Evolutionary conservation across 1,284 basidiomycete species (phyloP), one percentile per base, ranked within the genome.

Genomic region (Tilletia setariae): DNA sequence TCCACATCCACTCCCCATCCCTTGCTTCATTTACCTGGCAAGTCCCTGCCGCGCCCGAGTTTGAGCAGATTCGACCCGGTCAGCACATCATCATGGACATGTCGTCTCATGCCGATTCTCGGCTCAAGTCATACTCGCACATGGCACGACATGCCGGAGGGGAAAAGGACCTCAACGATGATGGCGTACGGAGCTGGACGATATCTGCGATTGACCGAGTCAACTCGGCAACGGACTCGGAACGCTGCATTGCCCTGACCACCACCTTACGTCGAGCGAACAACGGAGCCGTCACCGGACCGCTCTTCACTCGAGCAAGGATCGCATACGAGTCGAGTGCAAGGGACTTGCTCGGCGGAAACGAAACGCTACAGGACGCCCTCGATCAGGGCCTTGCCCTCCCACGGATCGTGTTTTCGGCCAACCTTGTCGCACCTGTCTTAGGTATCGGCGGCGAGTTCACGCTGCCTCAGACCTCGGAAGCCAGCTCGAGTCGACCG

Each of bases 61-160:
- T 63, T 25, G 13, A n/a, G n/a, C 23, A 63, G 13, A 35, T 63
- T 13, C n/a, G 23, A 6, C 70, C 70, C 7, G 73, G 73, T 2
- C 73, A 74, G 62, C 70, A 74, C 61, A 35, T 72, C 13, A 74
- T 74, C 56, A 63, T 74, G 15, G 73, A 74, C 59, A 72, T 70
- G 51, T 40, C 49, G 40, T 64, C 61, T 25, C 42, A 72, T 9
- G 64, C 72, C 25, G 65, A 67, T 35, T 16, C 67, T 1, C 51
- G 67, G 8, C 68, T 72, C 19, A 70, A 66, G 44, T 64, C 69
- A 67, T 74, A 74, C 63, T 69, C 70, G 19, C 73, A 74, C 64
- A 74, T 72, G 73, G 68, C 70, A 21, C 67, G 70, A 19, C 69
- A 69, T n/a, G 25, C 21, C 13, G 70, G 70, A 2, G 73, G 73